Base-by-base conservation (phyloP, 495 filamentous ascomycete genomes). In the Evernia prunastri region DNA sequence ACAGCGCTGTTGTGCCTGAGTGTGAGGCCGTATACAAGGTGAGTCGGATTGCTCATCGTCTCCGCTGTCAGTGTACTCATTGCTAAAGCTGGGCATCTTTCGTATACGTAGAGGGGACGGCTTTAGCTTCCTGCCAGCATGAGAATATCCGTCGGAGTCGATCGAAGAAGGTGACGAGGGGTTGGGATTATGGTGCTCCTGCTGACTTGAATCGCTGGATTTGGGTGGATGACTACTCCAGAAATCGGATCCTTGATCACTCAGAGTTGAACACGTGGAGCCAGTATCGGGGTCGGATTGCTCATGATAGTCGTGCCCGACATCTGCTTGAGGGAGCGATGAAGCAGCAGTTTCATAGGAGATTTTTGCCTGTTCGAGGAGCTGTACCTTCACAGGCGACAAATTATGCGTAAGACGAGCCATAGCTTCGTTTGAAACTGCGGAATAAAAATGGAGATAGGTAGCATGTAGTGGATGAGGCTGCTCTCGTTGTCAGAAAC, bases 381-480 rank as follows among this genome's bases (percentile, higher is more conserved):
- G 63, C 0, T 69, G 61, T 15, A 81, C 15, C 63, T 81, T 82
- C 27, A 70, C 72, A 39, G 53, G 63, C 2, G 80, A 80, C 60
- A 77, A 76, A 17, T 75, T 69, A 61, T 80, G 80, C 27, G 77
- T 71, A 40, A 73, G 62, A 15, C 73, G 72, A 7, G 75, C 79
- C 33, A 80, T 70, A 0, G 69, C 71, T 59, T 82, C 80, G 56
- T 75, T 77, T 39, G 69, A 81, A 25, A 80, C 70, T 10, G 77
- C 80, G 20, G 70, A 71, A 67, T 81, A 79, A 56, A 81, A 80
- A 56, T 74, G 68, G n/a, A 80, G 71, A 59, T 74, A 81, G 5
- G 71, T 72, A 23, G 71, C 66, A 60, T 76, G 67, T 29, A 81
- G 63, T 8, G 72, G 72, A 61, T 78, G 61, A 33, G 75, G 67